phyloP scores from a whole-genome alignment of 192 early-diverging fungal species.

The Piromyces finnis region DNA sequence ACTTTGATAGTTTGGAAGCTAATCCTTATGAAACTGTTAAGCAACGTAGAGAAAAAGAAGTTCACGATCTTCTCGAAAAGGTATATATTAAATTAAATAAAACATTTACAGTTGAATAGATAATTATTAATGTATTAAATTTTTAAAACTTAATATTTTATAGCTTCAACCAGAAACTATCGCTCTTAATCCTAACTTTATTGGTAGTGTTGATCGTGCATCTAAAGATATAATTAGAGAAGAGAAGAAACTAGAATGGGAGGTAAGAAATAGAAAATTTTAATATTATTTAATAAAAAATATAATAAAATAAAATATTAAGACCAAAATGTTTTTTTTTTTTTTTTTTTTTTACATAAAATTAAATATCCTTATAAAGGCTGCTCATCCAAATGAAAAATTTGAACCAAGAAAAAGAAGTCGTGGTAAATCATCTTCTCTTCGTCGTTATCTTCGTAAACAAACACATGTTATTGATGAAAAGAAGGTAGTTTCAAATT shows the following conservation, averaged over 20 bases:
- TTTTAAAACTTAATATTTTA: slow-evolving; percentile 1
- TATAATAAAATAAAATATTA: too few relatives aligned
- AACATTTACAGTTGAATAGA: too few relatives aligned
- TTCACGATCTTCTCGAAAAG: slow-evolving; percentile 75
- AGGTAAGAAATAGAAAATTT: slow-evolving; percentile 8
- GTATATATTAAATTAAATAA: slow-evolving; percentile 1
- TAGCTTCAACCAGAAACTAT: slow-evolving; percentile 79
- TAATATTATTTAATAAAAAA: too few relatives aligned
- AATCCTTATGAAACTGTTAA: slow-evolving; percentile 83
- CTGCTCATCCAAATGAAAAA: slow-evolving; percentile 22
- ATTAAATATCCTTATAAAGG: slow-evolving; percentile 4
- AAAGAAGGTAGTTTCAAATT: slow-evolving; percentile 32
- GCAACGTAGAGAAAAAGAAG: slow-evolving; percentile 77
- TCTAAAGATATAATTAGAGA: slow-evolving; percentile 33
- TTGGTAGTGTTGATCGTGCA: slow-evolving; percentile 60
- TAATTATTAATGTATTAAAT: background rate
- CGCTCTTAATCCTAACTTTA: slow-evolving; percentile 56
- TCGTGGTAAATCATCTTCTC: slow-evolving; percentile 57
- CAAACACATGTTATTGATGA: slow-evolving; percentile 68
- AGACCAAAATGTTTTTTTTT: too few relatives aligned
- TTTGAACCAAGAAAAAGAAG: slow-evolving; percentile 33
- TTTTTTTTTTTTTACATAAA: background rate
- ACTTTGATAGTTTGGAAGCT: slow-evolving; percentile 80
- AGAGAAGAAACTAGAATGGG: slow-evolving; percentile 38
- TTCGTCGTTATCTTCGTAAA: slow-evolving; percentile 55